Evolutionary conservation across 345 rosid species (phyloP).

Genomic region (Linum tenue): DNA sequence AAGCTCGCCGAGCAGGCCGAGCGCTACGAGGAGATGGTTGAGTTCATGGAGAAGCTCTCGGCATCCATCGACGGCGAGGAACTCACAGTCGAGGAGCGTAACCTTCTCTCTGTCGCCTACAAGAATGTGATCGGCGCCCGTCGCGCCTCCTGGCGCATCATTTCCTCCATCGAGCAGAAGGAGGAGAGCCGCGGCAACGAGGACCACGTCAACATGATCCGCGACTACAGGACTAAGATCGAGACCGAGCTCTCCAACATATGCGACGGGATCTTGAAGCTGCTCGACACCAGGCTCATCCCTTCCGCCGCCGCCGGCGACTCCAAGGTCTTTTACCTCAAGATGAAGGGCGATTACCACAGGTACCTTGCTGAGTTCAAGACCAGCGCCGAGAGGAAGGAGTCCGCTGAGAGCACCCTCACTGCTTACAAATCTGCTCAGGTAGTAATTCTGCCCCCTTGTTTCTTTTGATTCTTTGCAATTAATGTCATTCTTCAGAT

Average conservation of each 20-base stretch:
- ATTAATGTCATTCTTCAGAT: neutral
- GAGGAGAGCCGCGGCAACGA: slow-evolving; percentile 32
- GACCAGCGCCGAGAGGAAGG: slow-evolving; percentile 27
- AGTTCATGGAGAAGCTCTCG: neutral
- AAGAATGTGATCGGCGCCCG: neutral
- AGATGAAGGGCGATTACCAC: slow-evolving; percentile 32
- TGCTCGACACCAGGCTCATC: slow-evolving; percentile 22
- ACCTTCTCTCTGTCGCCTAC: neutral
- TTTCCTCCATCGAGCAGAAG: slow-evolving; percentile 27
- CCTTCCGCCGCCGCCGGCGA: slow-evolving; percentile 17
- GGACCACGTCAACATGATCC: slow-evolving; percentile 24
- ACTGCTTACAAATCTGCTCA: slow-evolving; percentile 24
- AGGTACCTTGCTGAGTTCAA: slow-evolving; percentile 31
- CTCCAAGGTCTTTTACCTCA: slow-evolving; percentile 29
- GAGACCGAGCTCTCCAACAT: slow-evolving; percentile 27
- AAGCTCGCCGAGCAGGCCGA: neutral
- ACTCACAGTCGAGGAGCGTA: neutral
- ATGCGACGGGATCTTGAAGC: slow-evolving; percentile 27
- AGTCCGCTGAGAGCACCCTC: slow-evolving; percentile 29
- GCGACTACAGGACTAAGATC: slow-evolving; percentile 25
- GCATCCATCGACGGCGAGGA: neutral
- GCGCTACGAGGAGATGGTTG: neutral
- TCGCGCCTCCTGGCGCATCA: neutral
- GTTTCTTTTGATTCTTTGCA: neutral
- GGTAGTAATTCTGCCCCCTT: slow-evolving; percentile 7